Percentiles rank a stretch among this genome's conserved stretches.
phyloP scores from a whole-genome alignment of 192 early-diverging fungal genomes.

The Backusella morwellensis region DNA sequence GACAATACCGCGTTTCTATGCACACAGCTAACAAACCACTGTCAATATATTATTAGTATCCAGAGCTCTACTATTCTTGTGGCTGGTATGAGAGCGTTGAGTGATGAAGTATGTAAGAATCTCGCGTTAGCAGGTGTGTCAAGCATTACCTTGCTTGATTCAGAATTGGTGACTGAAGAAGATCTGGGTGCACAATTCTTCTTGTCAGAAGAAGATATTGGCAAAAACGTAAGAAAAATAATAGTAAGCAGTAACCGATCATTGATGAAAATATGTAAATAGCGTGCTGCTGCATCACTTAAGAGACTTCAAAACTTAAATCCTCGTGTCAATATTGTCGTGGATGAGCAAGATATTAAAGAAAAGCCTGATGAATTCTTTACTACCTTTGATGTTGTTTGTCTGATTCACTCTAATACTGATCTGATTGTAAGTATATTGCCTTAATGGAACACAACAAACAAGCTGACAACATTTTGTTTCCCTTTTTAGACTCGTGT shows the following conservation, averaged over 20 bases:
- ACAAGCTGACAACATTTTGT: too few species aligned
- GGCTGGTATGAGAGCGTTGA: conserved; percentile 67
- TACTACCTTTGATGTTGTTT: conserved; percentile 67
- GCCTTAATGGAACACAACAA: too few species aligned
- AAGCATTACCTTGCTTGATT: conserved; percentile 68
- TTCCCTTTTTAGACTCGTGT: conserved; percentile 41
- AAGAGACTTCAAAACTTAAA: conserved; percentile 70
- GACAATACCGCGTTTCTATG: neutral
- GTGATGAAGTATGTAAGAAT: conserved; percentile 91
- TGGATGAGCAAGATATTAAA: conserved; percentile 43
- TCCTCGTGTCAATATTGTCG: conserved; percentile 71
- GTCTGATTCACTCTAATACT: conserved; percentile 46
- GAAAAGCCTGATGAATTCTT: conserved; percentile 53
- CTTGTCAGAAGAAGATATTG: conserved; percentile 58
- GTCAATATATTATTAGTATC: conserved; percentile 55
- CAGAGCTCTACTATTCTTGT: conserved; percentile 75
- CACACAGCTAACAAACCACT: too few species aligned
- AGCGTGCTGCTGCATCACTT: conserved; percentile 48
- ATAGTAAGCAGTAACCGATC: neutral
- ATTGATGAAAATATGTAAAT: neutral
- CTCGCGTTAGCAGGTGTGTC: conserved; percentile 88
- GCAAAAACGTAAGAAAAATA: conserved; percentile 60
- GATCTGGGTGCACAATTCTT: conserved; percentile 84
- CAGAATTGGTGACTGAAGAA: conserved; percentile 45
- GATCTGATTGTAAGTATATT: conserved; percentile 40